Percentiles rank a stretch among this genome's conserved stretches.
These are phyloP conservation scores for Penicillium soppii DNA, from an alignment of 495 filamentous ascomycete genomes.

Conservation along the genomic window DNA sequence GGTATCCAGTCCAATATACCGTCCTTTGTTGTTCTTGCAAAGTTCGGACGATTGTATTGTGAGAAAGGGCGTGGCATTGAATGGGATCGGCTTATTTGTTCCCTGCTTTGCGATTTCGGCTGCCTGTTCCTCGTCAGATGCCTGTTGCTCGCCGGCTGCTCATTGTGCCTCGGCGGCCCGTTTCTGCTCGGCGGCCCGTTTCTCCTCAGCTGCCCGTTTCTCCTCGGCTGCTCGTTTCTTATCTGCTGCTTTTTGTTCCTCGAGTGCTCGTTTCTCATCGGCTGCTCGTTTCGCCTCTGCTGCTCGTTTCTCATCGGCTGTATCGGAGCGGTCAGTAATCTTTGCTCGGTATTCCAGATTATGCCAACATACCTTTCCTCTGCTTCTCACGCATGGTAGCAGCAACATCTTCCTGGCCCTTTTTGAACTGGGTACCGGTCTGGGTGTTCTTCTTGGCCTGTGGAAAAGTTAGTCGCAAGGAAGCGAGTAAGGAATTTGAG, in stretches of 20 bases:
- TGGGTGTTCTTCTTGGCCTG: slow-evolving; percentile 65
- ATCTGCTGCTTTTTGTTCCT: slow-evolving; percentile 22
- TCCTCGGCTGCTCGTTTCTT: slow-evolving; percentile 32
- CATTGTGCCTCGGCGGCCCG: too few relatives aligned
- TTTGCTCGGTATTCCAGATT: neutral
- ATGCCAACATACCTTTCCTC: slow-evolving; percentile 68
- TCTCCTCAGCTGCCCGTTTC: slow-evolving; percentile 27
- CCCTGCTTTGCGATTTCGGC: too few relatives aligned
- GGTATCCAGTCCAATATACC: neutral
- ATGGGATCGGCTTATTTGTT: slow-evolving; percentile 22
- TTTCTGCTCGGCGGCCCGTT: too few relatives aligned
- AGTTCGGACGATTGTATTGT: too few relatives aligned
- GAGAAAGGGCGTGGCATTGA: neutral
- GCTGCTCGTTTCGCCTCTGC: slow-evolving; percentile 25
- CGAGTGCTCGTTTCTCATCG: slow-evolving; percentile 27
- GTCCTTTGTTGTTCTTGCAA: too few relatives aligned
- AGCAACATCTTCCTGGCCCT: slow-evolving; percentile 73
- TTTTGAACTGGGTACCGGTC: slow-evolving; percentile 65
- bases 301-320: slow-evolving; percentile 35
- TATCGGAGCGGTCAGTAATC: slow-evolving; percentile 1
- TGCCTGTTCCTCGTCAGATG: slow-evolving; percentile 23
- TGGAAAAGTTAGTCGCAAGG: slow-evolving; percentile 11
- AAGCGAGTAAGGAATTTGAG: neutral
- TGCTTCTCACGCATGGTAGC: slow-evolving; percentile 91
- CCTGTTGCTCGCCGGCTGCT: slow-evolving; percentile 36